Evolutionary conservation across 192 early-diverging fungal genomes (phyloP).

Genomic region (Backusella tarrabulga): DNA sequence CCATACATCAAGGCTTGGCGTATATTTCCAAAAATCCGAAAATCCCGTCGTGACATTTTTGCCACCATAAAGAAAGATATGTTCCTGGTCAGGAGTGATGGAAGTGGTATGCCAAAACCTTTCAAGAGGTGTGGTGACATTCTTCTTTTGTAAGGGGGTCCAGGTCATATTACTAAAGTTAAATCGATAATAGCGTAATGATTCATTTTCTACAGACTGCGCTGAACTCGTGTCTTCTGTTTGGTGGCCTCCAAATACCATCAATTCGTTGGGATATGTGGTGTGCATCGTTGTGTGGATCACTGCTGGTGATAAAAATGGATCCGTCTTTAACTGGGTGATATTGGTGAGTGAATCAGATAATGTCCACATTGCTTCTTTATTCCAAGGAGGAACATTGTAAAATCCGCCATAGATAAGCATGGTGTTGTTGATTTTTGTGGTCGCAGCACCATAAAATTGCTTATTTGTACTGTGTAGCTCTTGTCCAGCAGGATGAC

Average conservation of each 20-base stretch:
- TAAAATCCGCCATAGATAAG: conserved; percentile 22
- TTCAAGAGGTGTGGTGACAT: conserved; percentile 7
- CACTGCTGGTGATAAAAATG: conserved; percentile 9
- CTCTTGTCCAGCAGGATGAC: conserved; percentile 7
- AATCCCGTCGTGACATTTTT: neutral
- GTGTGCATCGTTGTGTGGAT: conserved; percentile 4
- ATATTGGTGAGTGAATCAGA: neutral
- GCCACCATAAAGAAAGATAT: conserved; percentile 15
- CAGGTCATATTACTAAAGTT: conserved; percentile 4
- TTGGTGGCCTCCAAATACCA: conserved; percentile 16
- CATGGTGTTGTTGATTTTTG: conserved; percentile 15
- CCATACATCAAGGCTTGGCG: neutral
- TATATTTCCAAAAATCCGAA: conserved; percentile 19
- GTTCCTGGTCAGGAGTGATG: neutral
- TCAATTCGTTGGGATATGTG: neutral
- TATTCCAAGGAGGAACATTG: conserved; percentile 19
- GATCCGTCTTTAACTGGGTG: conserved; percentile 13
- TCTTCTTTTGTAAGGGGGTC: conserved; percentile 14
- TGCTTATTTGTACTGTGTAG: conserved; percentile 11
- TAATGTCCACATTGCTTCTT: conserved; percentile 17
- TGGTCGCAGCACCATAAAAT: conserved; percentile 9
- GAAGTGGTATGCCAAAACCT: conserved; percentile 21
- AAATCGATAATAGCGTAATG: conserved; percentile 15
- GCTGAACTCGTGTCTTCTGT: neutral
- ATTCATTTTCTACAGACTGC: neutral